Evolutionary conservation across 345 rosid species (phyloP), one percentile per base, ranked within the genome.

Genomic region (Noccaea caerulescens): DNA sequence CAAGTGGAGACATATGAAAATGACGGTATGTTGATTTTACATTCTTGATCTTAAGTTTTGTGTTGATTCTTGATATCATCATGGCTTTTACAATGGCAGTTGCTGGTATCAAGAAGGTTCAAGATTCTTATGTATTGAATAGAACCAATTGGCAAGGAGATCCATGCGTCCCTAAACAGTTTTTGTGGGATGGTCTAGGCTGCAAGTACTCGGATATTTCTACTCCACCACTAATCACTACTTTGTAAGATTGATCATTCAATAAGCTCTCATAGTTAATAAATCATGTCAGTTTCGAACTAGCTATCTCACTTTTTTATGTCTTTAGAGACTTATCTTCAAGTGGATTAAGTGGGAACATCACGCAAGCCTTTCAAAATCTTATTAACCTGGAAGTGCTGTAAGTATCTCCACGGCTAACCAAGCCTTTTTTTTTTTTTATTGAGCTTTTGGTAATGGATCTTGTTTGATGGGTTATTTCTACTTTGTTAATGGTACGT

Each of bases 81-180:
- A 10, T 7, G 34, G 36, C 36, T 27, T 50, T 16, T 47, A 2
- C 25, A 32, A 55, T 53, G 1, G 6, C 30, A 87, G 87, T 74
- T 73, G 73, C 76, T 50, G 81, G 85, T 0, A 79, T 80, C 13
- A 77, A 2, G 11, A 72, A 46, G 9, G 62, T 80, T 25, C 84
- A 84, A 58, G 58, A 57, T 9, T 7, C 6, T 0, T 82, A 82
- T 49, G 81, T 65, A 43, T 38, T 84, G 39, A 61, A 18, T 9
- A 71, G 63, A 63, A 72, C 3, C 9, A 68, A 72, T 18, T 86
- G 86, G 90, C 86, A 86, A 63, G 90, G 88, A 58, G 90, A 86
- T 73, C 87, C 87, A 30, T 82, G 87, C n/a, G 57, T 66, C 5
- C 90, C 86, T 8, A 32, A 41, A 16, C 45, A 6, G 9, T 81